These are phyloP conservation scores for Neoascochyta sp. DNA, from an alignment of 2,329 filamentous ascomycete species.

Conservation along the genomic window DNA sequence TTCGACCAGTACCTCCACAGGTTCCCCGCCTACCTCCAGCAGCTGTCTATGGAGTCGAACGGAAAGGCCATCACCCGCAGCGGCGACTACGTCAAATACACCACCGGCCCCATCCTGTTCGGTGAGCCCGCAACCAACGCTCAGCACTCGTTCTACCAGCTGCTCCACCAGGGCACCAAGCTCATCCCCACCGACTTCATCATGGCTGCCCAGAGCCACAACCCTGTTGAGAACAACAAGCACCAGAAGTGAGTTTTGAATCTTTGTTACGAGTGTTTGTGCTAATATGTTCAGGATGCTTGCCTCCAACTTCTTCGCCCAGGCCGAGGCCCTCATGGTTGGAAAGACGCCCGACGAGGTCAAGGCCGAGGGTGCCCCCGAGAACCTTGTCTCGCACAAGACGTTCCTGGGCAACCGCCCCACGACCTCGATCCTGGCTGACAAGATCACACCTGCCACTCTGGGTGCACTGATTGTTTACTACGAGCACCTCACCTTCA, in stretches of 20 bases:
- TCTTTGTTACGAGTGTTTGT: too few relatives aligned
- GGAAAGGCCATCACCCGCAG: conserved; percentile 93
- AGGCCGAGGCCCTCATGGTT: conserved; percentile 86
- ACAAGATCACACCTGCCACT: conserved; percentile 89
- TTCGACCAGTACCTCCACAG: conserved; percentile 99
- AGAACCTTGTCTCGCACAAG: conserved; percentile 90
- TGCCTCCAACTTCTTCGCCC: conserved; percentile 86
- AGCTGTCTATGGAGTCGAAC: conserved; percentile 99
- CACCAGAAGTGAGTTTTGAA: conserved; percentile 69
- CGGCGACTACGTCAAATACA: conserved; percentile 90
- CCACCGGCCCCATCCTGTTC: conserved; percentile 91
- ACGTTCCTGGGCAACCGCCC: conserved; percentile 97
- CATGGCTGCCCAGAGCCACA: conserved; percentile 92
- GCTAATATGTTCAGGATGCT: conserved; percentile 59
- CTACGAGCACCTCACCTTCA: conserved; percentile 98
- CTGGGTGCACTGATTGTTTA: conserved; percentile 95
- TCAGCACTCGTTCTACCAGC: conserved; percentile 99
- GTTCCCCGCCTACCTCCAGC: conserved; percentile 98
- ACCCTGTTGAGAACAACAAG: conserved; percentile 84
- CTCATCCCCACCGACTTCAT: conserved; percentile 98
- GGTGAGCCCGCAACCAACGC: conserved; percentile 98
- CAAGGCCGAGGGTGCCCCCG: conserved; percentile 67
- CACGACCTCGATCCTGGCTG: conserved; percentile 89
- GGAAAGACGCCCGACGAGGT: conserved; percentile 81
- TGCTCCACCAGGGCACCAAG: conserved; percentile 98